phyloP scores from a whole-genome alignment of 108 stramenopile genomes.

The Nannochloropsis salina region DNA sequence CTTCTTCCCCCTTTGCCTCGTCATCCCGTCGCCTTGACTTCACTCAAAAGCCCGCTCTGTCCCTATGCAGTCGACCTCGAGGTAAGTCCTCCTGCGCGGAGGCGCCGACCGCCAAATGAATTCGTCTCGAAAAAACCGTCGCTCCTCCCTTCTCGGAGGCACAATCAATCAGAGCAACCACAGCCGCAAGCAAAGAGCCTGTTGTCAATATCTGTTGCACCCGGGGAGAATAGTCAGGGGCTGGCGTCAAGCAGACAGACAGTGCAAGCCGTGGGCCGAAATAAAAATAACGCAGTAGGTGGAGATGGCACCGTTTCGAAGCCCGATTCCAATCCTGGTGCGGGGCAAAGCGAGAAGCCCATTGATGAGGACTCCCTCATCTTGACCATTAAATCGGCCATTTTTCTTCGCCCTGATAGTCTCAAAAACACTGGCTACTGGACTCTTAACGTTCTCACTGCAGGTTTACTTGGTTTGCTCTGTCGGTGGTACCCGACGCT shows the following conservation, averaged over 20 bases:
- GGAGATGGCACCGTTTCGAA: not conserved
- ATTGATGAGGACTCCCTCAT: not conserved
- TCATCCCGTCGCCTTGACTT: not conserved
- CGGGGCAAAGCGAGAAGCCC: not conserved
- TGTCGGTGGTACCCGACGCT: not conserved
- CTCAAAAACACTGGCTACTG: slow-evolving; percentile 3
- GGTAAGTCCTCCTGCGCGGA: not conserved
- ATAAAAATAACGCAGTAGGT: not conserved
- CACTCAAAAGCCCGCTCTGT: not conserved
- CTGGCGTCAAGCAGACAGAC: not conserved
- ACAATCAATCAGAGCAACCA: too few species aligned
- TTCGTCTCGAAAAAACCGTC: too few species aligned
- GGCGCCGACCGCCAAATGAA: not conserved
- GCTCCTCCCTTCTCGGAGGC: too few species aligned
- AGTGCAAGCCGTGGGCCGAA: too few species aligned
- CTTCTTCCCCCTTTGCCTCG: not conserved
- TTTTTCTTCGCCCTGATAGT: slow-evolving; percentile 8
- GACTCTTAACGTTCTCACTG: not conserved
- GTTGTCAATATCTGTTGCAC: not conserved
- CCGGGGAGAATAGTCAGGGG: not conserved
- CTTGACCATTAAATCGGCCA: not conserved
- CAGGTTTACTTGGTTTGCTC: not conserved
- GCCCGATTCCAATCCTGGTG: not conserved
- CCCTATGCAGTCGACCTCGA: slow-evolving; percentile 2
- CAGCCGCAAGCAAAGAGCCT: too few species aligned